Percentiles rank a stretch among this genome's conserved stretches.
Conservation (phyloP, 306 rosid genomes). For the Ziziphus jujuba region DNA sequence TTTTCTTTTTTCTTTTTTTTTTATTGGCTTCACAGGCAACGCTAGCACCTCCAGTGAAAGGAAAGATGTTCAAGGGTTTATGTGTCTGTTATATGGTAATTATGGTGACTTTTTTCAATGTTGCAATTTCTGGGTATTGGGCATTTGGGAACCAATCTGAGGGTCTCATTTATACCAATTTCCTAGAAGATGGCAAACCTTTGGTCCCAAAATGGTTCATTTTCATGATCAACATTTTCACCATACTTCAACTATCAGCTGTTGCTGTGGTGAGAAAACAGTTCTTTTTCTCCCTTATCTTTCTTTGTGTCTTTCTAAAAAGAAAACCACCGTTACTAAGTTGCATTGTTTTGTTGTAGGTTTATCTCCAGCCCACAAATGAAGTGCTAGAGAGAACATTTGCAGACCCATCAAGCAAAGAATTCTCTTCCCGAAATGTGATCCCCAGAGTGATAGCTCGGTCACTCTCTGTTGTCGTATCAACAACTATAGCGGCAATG, state of each 20-base stretch:
- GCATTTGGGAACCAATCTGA: conserved; percentile 70
- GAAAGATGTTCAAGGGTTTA: conserved; percentile 85
- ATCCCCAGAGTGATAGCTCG: conserved; percentile 62
- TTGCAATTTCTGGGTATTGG: conserved; percentile 76
- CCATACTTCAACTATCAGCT: conserved; percentile 64
- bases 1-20: too few species aligned
- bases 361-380: conserved; percentile 76
- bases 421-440: conserved; percentile 58
- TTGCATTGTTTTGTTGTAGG: conserved; percentile 28
- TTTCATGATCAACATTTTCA: conserved; percentile 61
- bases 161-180: conserved; percentile 54
- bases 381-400: conserved; percentile 62
- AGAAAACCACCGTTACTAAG: neutral
- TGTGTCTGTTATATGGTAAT: conserved; percentile 54
- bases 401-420: conserved; percentile 41
- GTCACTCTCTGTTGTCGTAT: conserved; percentile 40
- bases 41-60: conserved; percentile 70
- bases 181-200: conserved; percentile 51
- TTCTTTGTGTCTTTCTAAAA: too few species aligned
- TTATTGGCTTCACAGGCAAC: conserved; percentile 61
- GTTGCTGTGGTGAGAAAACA: conserved; percentile 57
- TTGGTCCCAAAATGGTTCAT: conserved; percentile 70
- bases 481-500: conserved; percentile 70
- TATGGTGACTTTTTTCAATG: conserved; percentile 53
- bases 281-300: neutral